A percentile compares a stretch with the other conserved stretches of the same genome.
phyloP scores from a whole-genome alignment of 768 basidiomycete species.

The Mycena epipterygia region DNA sequence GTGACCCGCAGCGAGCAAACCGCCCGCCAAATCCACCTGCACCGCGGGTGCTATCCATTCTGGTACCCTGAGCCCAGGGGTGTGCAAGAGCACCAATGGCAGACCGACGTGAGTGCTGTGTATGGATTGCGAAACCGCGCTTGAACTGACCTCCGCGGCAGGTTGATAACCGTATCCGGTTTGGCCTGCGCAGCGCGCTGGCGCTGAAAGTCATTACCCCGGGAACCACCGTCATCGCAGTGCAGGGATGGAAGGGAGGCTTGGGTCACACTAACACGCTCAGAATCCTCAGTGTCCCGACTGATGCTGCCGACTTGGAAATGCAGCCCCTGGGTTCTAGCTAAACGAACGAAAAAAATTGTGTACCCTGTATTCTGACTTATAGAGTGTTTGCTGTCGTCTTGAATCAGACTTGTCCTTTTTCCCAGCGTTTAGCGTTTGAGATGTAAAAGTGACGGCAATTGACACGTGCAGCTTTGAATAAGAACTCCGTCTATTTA shows the following conservation, averaged over 20 bases:
- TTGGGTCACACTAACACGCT: slow-evolving; percentile 96
- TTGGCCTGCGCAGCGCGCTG: slow-evolving; percentile 88
- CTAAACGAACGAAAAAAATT: slow-evolving; percentile 30
- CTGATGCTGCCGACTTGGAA: slow-evolving; percentile 83
- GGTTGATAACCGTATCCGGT: slow-evolving; percentile 93
- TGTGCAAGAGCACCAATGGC: slow-evolving; percentile 92
- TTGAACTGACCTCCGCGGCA: slow-evolving; percentile 45
- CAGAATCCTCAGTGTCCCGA: slow-evolving; percentile 87
- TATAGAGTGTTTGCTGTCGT: not conserved
- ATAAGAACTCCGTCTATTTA: not conserved
- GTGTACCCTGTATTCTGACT: slow-evolving; percentile 3
- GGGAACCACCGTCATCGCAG: slow-evolving; percentile 91
- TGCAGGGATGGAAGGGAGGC: slow-evolving; percentile 99
- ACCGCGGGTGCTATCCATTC: slow-evolving; percentile 97
- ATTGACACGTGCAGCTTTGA: slow-evolving; percentile 10
- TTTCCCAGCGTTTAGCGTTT: too few species aligned
- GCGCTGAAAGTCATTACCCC: slow-evolving; percentile 89
- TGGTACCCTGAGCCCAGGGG: slow-evolving; percentile 97
- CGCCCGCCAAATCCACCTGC: slow-evolving; percentile 95
- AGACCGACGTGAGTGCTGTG: slow-evolving; percentile 84
- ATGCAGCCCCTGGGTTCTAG: slow-evolving; percentile 66
- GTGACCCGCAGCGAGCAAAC: slow-evolving; percentile 98
- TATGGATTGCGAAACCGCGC: slow-evolving; percentile 1
- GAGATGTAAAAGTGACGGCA: too few species aligned
- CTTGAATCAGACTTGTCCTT: not conserved